Evolutionary conservation across 139 green algal genomes (phyloP).

Genomic region (Chara braunii): DNA sequence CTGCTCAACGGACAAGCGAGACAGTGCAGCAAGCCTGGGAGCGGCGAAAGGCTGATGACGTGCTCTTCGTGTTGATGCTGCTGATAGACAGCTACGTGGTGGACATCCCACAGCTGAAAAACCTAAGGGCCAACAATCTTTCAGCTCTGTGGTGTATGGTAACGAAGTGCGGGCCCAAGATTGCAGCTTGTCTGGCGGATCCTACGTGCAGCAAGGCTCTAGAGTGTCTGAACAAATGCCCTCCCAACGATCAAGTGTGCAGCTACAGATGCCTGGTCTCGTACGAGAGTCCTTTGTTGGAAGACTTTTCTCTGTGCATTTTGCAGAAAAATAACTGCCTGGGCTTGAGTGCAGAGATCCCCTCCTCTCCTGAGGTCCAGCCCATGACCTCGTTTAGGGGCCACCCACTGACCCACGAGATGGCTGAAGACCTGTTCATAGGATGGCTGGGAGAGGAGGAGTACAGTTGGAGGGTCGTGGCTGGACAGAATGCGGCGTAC

Average conservation of each 20-base stretch:
- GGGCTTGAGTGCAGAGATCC: constrained; percentile 41
- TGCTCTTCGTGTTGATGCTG: constrained; percentile 21
- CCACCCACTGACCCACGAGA: constrained; percentile 62
- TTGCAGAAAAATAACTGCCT: constrained; percentile 95
- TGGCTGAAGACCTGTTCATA: constrained; percentile 61
- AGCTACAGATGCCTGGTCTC: constrained; percentile 81
- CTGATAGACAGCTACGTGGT: constrained; percentile 30
- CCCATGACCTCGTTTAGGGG: constrained; percentile 71
- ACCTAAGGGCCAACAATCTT: constrained; percentile 20
- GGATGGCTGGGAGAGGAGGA: constrained; percentile 35
- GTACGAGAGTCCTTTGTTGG: constrained; percentile 75
- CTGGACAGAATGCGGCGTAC: constrained; percentile 62
- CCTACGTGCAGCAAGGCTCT: constrained; percentile 12
- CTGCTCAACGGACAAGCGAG: too few relatives aligned
- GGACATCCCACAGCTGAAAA: constrained; percentile 13
- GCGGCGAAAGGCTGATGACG: constrained; percentile 24
- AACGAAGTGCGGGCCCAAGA: constrained; percentile 19
- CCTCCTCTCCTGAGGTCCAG: constrained; percentile 46
- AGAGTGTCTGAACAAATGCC: constrained; percentile 17
- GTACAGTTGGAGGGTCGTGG: constrained; percentile 57
- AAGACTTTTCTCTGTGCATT: constrained; percentile 85
- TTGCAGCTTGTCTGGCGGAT: constrained; percentile 10
- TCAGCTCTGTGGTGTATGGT: constrained; percentile 28
- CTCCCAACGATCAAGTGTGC: constrained; percentile 60
- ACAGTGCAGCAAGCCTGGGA: constrained; percentile 6